A percentile compares a stretch with the other conserved stretches of the same genome.
phyloP scores from a whole-genome alignment of 1,284 basidiomycete species.

The Ceratobasidium papillatum region DNA sequence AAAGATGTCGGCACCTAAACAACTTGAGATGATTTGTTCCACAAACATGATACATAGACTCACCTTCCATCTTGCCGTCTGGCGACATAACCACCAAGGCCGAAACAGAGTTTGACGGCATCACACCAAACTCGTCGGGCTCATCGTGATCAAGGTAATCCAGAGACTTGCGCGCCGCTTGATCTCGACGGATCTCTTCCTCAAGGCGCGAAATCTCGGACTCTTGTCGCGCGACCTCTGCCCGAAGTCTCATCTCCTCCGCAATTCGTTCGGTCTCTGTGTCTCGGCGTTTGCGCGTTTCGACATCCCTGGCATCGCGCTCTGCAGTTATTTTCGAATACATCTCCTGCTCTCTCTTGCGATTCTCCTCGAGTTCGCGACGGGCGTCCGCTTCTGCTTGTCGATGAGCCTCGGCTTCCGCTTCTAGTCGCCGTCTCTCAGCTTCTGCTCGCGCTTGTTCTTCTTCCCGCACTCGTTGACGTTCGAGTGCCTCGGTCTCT shows the following conservation, averaged over 20 bases:
- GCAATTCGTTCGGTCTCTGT: slow-evolving; percentile 46
- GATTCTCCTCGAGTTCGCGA: slow-evolving; percentile 53
- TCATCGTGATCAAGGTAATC: slow-evolving; percentile 9
- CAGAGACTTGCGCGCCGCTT: slow-evolving; percentile 12
- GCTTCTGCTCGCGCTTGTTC: slow-evolving; percentile 50
- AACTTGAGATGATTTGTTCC: slow-evolving; percentile 42
- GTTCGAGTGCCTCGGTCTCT: slow-evolving; percentile 41
- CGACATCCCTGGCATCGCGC: slow-evolving; percentile 44
- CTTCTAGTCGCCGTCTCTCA: slow-evolving; percentile 47
- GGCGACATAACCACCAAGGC: slow-evolving; percentile 33
- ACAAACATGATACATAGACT: background rate
- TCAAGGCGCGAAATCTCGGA: slow-evolving; percentile 34
- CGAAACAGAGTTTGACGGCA: slow-evolving; percentile 17
- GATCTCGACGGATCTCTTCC: slow-evolving; percentile 43
- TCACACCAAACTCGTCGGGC: slow-evolving; percentile 45
- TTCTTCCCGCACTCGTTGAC: slow-evolving; percentile 45
- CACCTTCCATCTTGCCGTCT: slow-evolving; percentile 32
- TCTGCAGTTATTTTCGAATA: slow-evolving; percentile 50
- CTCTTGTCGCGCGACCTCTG: slow-evolving; percentile 41
- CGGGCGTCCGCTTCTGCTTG: slow-evolving; percentile 40
- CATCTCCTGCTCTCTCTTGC: slow-evolving; percentile 53
- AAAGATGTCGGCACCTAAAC: slow-evolving; percentile 62
- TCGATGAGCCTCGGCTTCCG: slow-evolving; percentile 47
- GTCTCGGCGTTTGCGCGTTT: slow-evolving; percentile 35
- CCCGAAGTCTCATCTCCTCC: slow-evolving; percentile 34